Evolutionary conservation across 495 filamentous ascomycete genomes (phyloP).

Genomic region (Hapsidospora chrysogenum): DNA sequence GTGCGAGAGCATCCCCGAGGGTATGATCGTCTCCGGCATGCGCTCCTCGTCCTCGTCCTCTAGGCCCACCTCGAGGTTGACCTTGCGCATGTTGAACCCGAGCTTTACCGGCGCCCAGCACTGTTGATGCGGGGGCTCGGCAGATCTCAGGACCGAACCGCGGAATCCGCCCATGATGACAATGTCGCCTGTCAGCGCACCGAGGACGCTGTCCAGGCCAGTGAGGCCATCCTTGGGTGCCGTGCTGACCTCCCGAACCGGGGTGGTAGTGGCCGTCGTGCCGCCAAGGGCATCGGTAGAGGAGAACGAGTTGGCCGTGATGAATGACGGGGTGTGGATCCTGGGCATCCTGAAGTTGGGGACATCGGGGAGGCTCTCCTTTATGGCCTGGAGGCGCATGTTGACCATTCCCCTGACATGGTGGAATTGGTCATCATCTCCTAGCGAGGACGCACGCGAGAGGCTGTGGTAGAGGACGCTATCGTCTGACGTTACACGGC

Average conservation of each 20-base stretch:
- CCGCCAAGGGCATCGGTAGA: slow-evolving; percentile 4
- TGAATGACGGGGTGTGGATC: slow-evolving; percentile 18
- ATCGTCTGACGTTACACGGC: slow-evolving; percentile 56
- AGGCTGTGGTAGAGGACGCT: slow-evolving; percentile 51
- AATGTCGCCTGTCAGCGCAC: slow-evolving; percentile 63
- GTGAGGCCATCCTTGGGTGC: slow-evolving; percentile 13
- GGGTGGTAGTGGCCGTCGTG: not conserved
- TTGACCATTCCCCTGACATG: slow-evolving; percentile 69
- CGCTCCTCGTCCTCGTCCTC: slow-evolving; percentile 70
- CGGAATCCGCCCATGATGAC: slow-evolving; percentile 85
- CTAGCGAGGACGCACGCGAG: slow-evolving; percentile 66
- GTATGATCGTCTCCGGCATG: slow-evolving; percentile 65
- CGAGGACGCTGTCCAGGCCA: slow-evolving; percentile 45
- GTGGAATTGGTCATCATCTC: slow-evolving; percentile 72
- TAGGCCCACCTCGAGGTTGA: slow-evolving; percentile 78
- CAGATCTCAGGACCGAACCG: slow-evolving; percentile 77
- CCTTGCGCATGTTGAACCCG: slow-evolving; percentile 79
- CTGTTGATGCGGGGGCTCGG: slow-evolving; percentile 61
- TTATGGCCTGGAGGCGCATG: slow-evolving; percentile 77
- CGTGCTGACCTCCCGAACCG: slow-evolving; percentile 4
- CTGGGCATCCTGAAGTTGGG: slow-evolving; percentile 53
- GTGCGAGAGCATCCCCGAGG: slow-evolving; percentile 74
- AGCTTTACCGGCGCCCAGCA: slow-evolving; percentile 93
- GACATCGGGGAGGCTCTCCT: slow-evolving; percentile 65
- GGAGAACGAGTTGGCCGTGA: not conserved